These are phyloP conservation scores for Nemania diffusa DNA, from an alignment of 2,329 filamentous ascomycete genomes.

Conservation along the genomic window DNA sequence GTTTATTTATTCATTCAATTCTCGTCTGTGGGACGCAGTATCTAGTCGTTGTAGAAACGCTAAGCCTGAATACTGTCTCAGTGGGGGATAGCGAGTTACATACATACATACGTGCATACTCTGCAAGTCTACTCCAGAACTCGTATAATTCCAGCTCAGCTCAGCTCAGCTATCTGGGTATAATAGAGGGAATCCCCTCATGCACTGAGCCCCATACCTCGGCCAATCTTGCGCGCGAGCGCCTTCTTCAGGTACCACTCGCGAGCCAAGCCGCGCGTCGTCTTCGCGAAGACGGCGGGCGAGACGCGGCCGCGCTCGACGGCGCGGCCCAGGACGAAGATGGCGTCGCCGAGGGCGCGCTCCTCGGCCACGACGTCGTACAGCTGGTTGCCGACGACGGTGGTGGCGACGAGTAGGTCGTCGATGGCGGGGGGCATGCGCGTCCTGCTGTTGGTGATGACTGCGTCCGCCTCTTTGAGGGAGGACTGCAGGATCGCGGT, in stretches of 20 bases:
- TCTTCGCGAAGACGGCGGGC: slow-evolving; percentile 80
- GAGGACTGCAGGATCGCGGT: slow-evolving; percentile 80
- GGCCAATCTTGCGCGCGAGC: slow-evolving; percentile 78
- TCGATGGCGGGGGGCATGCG: slow-evolving; percentile 82
- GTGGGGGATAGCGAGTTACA: neutral
- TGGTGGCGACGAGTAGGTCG: slow-evolving; percentile 91
- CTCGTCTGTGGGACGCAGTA: neutral
- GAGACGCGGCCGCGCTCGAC: slow-evolving; percentile 78
- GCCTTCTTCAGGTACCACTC: slow-evolving; percentile 90
- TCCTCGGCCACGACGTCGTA: slow-evolving; percentile 92
- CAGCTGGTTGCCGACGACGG: slow-evolving; percentile 90
- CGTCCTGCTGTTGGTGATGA: slow-evolving; percentile 77
- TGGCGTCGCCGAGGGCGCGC: slow-evolving; percentile 82
- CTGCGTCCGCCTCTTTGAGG: slow-evolving; percentile 79
- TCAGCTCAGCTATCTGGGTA: too few species aligned
- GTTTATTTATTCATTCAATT: neutral
- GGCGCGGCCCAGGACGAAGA: slow-evolving; percentile 82
- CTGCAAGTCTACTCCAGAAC: neutral
- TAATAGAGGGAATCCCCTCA: neutral
- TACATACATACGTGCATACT: neutral
- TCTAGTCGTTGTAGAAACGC: neutral
- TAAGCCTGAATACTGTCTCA: neutral
- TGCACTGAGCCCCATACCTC: slow-evolving; percentile 73
- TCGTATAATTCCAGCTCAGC: neutral
- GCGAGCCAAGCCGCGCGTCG: slow-evolving; percentile 76